Conservation (phyloP, 192 early-diverging fungal species). For the Entomortierella beljakovae region DNA sequence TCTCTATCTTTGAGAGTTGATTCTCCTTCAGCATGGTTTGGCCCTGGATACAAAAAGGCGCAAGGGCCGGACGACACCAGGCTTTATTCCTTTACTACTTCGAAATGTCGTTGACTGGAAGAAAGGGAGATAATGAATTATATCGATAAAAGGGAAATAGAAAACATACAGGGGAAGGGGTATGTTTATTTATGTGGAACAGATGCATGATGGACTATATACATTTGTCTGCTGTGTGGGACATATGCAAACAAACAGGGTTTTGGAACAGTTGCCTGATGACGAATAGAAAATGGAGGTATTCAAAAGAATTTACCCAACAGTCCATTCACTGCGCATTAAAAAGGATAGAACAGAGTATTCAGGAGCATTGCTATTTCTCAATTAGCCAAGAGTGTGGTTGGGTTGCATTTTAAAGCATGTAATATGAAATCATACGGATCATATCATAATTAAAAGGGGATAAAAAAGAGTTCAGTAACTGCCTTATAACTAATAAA, state of each 20-base stretch:
- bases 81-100: neutral
- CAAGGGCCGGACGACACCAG: slow-evolving; percentile 7
- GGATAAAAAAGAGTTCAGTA: neutral
- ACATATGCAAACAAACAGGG: too few species aligned
- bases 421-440: neutral
- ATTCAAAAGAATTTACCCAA: too few species aligned
- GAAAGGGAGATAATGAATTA: neutral
- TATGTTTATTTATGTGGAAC: too few species aligned
- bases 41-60: slow-evolving; percentile 5
- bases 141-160: neutral
- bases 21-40: neutral
- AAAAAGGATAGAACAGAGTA: too few species aligned
- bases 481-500: neutral
- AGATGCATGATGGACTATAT: too few species aligned
- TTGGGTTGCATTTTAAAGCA: too few species aligned
- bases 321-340: too few species aligned
- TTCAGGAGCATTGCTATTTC: too few species aligned
- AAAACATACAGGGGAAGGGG: neutral
- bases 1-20: neutral
- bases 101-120: neutral
- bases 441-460: neutral
- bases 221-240: too few species aligned
- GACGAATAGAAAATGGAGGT: neutral
- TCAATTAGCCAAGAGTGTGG: too few species aligned
- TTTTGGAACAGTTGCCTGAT: neutral